These are phyloP conservation scores for Nicotiana attenuata DNA, from an alignment of 257 asterid species.

Conservation along the genomic window DNA sequence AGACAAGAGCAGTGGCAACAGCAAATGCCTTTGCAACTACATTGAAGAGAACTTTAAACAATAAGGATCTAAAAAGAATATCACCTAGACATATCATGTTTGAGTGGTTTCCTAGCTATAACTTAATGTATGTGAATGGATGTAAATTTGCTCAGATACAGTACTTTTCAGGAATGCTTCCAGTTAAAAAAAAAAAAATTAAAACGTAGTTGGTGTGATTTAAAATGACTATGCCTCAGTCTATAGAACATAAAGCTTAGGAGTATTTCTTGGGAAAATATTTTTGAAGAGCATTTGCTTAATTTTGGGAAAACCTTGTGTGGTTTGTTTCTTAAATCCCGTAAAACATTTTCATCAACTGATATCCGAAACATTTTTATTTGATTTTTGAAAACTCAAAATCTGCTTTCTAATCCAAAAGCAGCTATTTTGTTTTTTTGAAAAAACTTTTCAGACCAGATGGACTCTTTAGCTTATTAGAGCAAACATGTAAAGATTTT, in stretches of 20 bases:
- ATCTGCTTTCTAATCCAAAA: background rate
- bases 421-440: background rate
- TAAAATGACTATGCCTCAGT: background rate
- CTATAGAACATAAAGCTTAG: background rate
- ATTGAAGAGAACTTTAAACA: slow-evolving; percentile 7
- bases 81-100: background rate
- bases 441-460: background rate
- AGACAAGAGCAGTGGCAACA: slow-evolving; percentile 67
- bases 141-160: background rate
- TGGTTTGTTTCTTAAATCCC: background rate
- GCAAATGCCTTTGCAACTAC: slow-evolving; percentile 88
- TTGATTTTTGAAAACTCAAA: background rate
- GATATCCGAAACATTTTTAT: background rate
- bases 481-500: background rate
- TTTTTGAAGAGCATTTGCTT: background rate
- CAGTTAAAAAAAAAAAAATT: too few relatives aligned
- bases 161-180: background rate
- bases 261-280: background rate
- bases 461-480: background rate
- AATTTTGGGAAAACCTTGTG: background rate
- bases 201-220: too few relatives aligned
- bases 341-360: background rate
- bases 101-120: background rate
- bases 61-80: background rate
- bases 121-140: background rate